These are phyloP conservation scores for Porphyrellus cyaneotinctus DNA, from an alignment of 768 basidiomycete species.

Conservation along the genomic window DNA sequence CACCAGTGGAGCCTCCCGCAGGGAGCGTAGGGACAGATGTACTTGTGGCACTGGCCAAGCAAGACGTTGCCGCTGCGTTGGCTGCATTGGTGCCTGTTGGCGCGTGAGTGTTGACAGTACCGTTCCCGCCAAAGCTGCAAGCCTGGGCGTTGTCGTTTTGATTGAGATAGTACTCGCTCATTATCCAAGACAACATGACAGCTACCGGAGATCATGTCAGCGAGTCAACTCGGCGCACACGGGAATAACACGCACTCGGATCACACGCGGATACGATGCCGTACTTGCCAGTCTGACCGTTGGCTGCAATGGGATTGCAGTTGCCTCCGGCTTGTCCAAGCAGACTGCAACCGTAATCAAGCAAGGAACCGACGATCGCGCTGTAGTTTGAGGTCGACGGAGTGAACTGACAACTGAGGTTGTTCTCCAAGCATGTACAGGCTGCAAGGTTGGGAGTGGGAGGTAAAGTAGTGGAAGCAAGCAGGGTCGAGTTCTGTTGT, in stretches of 20 bases:
- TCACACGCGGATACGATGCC: slow-evolving; percentile 76
- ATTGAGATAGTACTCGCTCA: slow-evolving; percentile 72
- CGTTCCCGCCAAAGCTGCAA: slow-evolving; percentile 84
- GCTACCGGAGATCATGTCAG: slow-evolving; percentile 37
- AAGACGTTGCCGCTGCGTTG: slow-evolving; percentile 58
- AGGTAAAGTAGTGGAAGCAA: slow-evolving; percentile 68
- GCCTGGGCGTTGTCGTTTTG: slow-evolving; percentile 54
- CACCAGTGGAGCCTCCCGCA: slow-evolving; percentile 25
- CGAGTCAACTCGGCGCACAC: not conserved
- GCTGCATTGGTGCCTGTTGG: slow-evolving; percentile 48
- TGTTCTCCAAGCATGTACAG: slow-evolving; percentile 70
- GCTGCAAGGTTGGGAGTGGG: slow-evolving; percentile 78
- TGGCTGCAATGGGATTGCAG: slow-evolving; percentile 67
- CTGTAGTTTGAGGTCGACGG: slow-evolving; percentile 59
- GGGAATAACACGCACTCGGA: slow-evolving; percentile 50
- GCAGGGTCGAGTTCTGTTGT: slow-evolving; percentile 49
- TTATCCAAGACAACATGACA: slow-evolving; percentile 76
- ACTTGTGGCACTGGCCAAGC: slow-evolving; percentile 58
- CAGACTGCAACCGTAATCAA: slow-evolving; percentile 63
- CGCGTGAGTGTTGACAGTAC: slow-evolving; percentile 60
- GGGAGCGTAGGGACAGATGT: slow-evolving; percentile 60
- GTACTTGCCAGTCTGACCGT: slow-evolving; percentile 73
- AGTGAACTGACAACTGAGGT: slow-evolving; percentile 71
- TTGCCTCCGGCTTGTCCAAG: slow-evolving; percentile 57
- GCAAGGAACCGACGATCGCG: slow-evolving; percentile 53